Conservation (phyloP, 495 filamentous ascomycete genomes). For the Umbilicaria muhlenbergii region DNA sequence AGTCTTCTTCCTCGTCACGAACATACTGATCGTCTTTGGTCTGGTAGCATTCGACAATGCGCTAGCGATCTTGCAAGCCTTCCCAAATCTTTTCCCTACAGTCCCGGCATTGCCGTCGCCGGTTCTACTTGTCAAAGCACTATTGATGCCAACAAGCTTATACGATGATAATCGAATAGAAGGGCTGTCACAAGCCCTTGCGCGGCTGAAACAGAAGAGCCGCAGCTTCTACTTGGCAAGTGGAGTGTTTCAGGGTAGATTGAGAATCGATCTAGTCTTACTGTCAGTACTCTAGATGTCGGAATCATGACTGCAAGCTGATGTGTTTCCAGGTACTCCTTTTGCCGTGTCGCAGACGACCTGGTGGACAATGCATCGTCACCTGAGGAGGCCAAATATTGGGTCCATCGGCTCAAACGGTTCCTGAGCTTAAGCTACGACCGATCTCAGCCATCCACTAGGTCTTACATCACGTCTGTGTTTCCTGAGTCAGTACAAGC, state of each 20-base stretch:
- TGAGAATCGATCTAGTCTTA: conserved; percentile 49
- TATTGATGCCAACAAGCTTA: conserved; percentile 22
- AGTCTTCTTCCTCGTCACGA: conserved; percentile 51
- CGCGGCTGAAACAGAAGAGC: conserved; percentile 38
- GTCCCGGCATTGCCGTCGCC: conserved; percentile 27
- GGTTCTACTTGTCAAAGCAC: conserved; percentile 25
- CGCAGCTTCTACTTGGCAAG: conserved; percentile 56
- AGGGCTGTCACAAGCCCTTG: conserved; percentile 37
- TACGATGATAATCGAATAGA: conserved; percentile 36
- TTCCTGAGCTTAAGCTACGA: conserved; percentile 30
- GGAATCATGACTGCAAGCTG: too few relatives aligned
- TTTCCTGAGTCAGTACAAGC: conserved; percentile 33
- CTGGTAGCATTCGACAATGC: conserved; percentile 47
- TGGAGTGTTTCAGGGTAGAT: conserved; percentile 40
- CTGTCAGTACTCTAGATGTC: conserved; percentile 21
- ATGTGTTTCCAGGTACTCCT: conserved; percentile 37
- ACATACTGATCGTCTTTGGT: conserved; percentile 48
- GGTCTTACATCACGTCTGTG: conserved; percentile 18
- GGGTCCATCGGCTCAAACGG: conserved; percentile 33
- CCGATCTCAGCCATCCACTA: not conserved
- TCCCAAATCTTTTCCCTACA: conserved; percentile 30
- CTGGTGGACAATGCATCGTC: conserved; percentile 42
- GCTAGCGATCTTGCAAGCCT: conserved; percentile 38
- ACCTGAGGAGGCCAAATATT: conserved; percentile 25
- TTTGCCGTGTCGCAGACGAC: conserved; percentile 56